Evolutionary conservation across 179 eudicot genomes (phyloP), one percentile per base, ranked within the genome.

Genomic region (Corrigiola litoralis): DNA sequence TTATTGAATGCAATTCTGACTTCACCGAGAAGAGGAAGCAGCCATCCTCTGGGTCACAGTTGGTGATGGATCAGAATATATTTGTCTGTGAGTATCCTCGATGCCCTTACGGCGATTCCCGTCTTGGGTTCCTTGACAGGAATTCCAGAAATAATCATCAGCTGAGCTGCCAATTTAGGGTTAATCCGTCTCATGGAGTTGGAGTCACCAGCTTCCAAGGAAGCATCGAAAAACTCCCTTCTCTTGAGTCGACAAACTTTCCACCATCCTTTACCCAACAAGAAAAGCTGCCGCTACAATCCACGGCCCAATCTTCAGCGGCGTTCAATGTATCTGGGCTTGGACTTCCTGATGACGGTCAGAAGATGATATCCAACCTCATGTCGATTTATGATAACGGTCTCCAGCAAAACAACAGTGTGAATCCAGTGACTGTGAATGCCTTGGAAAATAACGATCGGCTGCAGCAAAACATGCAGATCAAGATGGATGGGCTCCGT

Each of bases 101-200:
- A 9, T 78, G 79, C 68, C 82, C 73, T 5, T 74, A 74, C 51
- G 53, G 60, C 33, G 71, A 78, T 48, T 20, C 37, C 23, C 70
- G 70, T 40, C 73, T 78, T 17, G 82, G 73, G 16, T 78, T 78
- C 32, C 55, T 61, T 20, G 79, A 78, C 31, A 48, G 76, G 71
- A 74, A 58, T 33, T 74, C 52, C 1, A 71, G 79, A 28, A 74
- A 78, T 58, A 74, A 73, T 67, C 82, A 78, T 48, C 82, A 78
- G 44, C 4, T 67, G 48, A 74, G 31, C 63, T 78, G 82, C 65
- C 73, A 36, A 3, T 71, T 48, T 61, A 52, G 65, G 66, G 58
- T 33, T 49, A 44, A 38, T 45, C 25, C 78, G 12, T 33, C 63
- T 27, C 82, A 48, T 25, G 70, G 71, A 33, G 73, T 57, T 17